Evolutionary conservation across 768 basidiomycete species (phyloP), one percentile per base, ranked within the genome.

Genomic region (Neoboletus brunneissimus): DNA sequence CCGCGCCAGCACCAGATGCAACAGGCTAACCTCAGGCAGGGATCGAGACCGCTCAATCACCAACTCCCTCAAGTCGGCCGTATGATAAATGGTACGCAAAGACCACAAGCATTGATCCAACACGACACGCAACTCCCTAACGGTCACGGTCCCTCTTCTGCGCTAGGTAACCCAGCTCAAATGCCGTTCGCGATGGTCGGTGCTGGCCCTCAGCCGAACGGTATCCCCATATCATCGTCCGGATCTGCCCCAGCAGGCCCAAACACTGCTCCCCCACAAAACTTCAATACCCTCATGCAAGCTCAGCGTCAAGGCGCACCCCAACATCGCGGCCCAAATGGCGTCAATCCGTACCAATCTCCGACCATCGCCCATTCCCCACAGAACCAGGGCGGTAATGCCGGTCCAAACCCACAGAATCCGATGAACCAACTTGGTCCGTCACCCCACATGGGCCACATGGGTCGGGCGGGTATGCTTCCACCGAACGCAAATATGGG

Each of bases 291-390:
- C n/a, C 67, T 74, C 60, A 61, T 75, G 46, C 71, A 68, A 2
- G 70, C 67, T 8, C 78, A 73, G 41, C 72, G 72, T 23, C 64
- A 67, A 7, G 61, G 58, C 13, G 54, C 45, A 3, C 71, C 70
- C 16, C 80, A 72, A 57, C 80, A 77, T 57, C 80, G 79, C 23
- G 70, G 64, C 4, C 74, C 78, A 20, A 80, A 81, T 53, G 83
- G 79, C 15, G 58, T 72, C 15, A 62, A 72, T 54, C 80, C 81
- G 10, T 88, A 84, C 68, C 83, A 79, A 41, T 87, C 85, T 22
- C 87, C 87, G 5, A 85, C 81, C 2, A 84, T 88, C 71, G 76
- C 83, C 2, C 79, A 81, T 49, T 85, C 85, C 4, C 81, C 83
- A 0, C 84, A 84, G 58, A 79, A 79, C 45, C 67, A 66, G 9